A percentile compares a stretch with the other conserved stretches of the same genome.
phyloP scores from a whole-genome alignment of 2,329 filamentous ascomycete species.

The Sarocladium oryzae region DNA sequence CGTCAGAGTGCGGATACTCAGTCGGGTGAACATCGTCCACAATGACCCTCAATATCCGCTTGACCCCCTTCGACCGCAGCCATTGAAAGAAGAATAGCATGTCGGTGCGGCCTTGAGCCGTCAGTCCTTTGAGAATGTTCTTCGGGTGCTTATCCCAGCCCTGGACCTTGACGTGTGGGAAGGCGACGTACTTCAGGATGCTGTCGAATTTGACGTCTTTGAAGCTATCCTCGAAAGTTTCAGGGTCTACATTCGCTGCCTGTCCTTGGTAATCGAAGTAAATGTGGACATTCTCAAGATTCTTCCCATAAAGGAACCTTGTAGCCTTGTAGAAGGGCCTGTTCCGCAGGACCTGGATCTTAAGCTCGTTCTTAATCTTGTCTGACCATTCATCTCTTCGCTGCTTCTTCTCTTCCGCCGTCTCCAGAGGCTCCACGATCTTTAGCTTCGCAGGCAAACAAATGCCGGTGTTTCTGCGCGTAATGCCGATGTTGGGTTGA shows the following conservation, averaged over 20 bases:
- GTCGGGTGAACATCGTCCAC: neutral
- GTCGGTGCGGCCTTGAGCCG: neutral
- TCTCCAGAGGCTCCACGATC: neutral
- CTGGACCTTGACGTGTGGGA: neutral
- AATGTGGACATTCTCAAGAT: neutral
- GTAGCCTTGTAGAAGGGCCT: neutral
- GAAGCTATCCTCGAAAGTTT: neutral
- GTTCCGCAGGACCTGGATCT: neutral
- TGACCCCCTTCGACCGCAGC: neutral
- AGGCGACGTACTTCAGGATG: slow-evolving; percentile 4
- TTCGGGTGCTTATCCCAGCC: neutral
- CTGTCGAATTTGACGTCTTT: neutral
- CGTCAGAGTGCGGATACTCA: neutral
- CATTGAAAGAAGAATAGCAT: slow-evolving; percentile 8
- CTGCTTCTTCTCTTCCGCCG: neutral
- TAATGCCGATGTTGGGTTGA: neutral
- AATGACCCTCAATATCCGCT: slow-evolving; percentile 2
- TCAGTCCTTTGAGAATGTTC: neutral
- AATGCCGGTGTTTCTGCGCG: neutral
- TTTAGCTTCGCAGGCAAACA: neutral
- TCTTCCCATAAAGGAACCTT: slow-evolving; percentile 4
- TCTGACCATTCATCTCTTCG: neutral
- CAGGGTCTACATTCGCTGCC: neutral
- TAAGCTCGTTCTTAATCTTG: slow-evolving; percentile 2
- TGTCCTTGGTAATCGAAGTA: slow-evolving; percentile 7